These are phyloP conservation scores for Taphrina betulina DNA, from an alignment of 1,139 yeast genomes.

Conservation along the genomic window DNA sequence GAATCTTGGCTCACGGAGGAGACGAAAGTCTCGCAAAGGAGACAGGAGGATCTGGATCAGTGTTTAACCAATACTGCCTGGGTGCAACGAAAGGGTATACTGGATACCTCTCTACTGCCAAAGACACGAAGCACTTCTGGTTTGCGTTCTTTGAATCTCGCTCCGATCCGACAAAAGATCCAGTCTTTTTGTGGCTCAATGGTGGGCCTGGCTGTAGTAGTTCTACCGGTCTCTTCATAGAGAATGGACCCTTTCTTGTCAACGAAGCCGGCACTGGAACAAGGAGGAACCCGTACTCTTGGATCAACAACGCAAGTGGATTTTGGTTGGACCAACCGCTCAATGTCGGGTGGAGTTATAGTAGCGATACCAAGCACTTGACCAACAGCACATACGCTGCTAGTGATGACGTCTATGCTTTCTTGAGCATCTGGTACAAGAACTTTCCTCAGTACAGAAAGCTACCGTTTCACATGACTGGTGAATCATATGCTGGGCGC, in stretches of 20 bases:
- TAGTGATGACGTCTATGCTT: slow-evolving; percentile 46
- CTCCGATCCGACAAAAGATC: slow-evolving; percentile 82
- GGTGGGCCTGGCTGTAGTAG: slow-evolving; percentile 92
- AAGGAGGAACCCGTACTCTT: slow-evolving; percentile 55
- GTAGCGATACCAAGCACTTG: slow-evolving; percentile 43
- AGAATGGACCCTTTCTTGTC: slow-evolving; percentile 82
- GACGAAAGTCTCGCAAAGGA: background rate
- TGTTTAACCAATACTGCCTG: no score
- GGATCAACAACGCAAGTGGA: slow-evolving; percentile 25
- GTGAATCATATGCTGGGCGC: slow-evolving; percentile 97
- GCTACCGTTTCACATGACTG: slow-evolving; percentile 62
- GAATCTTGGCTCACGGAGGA: background rate
- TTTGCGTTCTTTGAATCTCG: slow-evolving; percentile 88
- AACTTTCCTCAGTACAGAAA: slow-evolving; percentile 60
- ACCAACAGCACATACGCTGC: slow-evolving; percentile 54
- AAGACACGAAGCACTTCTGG: slow-evolving; percentile 78
- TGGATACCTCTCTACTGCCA: slow-evolving; percentile 82
- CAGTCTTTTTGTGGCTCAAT: slow-evolving; percentile 82
- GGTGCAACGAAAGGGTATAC: slow-evolving; percentile 49
- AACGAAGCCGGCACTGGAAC: slow-evolving; percentile 57
- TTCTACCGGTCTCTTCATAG: slow-evolving; percentile 94
- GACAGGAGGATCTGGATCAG: no score
- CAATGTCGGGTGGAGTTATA: slow-evolving; percentile 82
- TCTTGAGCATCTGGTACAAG: slow-evolving; percentile 64
- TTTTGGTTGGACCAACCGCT: slow-evolving; percentile 80